A percentile compares a stretch with the other conserved stretches of the same genome.
phyloP scores from a whole-genome alignment of 2,329 filamentous ascomycete species.

The Ustilaginoidea virens region DNA sequence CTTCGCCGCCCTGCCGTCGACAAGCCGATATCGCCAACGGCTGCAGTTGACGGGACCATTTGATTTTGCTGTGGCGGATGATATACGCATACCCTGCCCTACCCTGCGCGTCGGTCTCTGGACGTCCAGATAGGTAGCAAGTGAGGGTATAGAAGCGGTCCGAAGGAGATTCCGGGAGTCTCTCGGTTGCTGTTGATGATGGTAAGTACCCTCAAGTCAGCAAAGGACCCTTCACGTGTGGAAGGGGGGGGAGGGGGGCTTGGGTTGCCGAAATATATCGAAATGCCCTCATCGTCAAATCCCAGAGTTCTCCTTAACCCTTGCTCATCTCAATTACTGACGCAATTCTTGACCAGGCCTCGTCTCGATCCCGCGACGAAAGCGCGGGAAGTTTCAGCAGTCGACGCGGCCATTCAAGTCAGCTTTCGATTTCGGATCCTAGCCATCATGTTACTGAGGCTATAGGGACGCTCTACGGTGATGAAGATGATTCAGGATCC shows the following conservation, averaged over 20 bases:
- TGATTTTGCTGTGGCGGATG: slow-evolving; percentile 14
- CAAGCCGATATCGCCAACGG: slow-evolving; percentile 7
- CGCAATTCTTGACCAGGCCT: slow-evolving; percentile 28
- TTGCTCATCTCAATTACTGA: not conserved
- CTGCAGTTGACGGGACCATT: slow-evolving; percentile 11
- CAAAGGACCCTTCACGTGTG: not conserved
- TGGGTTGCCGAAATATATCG: no score
- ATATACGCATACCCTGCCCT: slow-evolving; percentile 7
- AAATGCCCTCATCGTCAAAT: no score
- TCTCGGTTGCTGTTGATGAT: slow-evolving; percentile 28
- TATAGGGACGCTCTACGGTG: slow-evolving; percentile 80
- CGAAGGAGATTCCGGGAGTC: slow-evolving; percentile 19
- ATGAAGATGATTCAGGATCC: slow-evolving; percentile 49
- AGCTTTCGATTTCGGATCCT: slow-evolving; percentile 65
- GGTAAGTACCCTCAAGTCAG: slow-evolving; percentile 21
- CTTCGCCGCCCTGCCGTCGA: slow-evolving; percentile 12
- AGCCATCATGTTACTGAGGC: slow-evolving; percentile 90
- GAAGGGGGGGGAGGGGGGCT: no score
- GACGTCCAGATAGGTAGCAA: slow-evolving; percentile 10
- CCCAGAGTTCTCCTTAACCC: not conserved
- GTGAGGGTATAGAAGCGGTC: slow-evolving; percentile 16
- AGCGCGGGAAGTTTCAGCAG: slow-evolving; percentile 39
- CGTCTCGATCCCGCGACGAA: slow-evolving; percentile 39
- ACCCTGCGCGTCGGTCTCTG: not conserved
- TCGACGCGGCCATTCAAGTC: slow-evolving; percentile 41